A percentile compares a stretch with the other conserved stretches of the same genome.
These are phyloP conservation scores for Candida stauntonica DNA, from an alignment of 805 yeast species.

Conservation along the genomic window DNA sequence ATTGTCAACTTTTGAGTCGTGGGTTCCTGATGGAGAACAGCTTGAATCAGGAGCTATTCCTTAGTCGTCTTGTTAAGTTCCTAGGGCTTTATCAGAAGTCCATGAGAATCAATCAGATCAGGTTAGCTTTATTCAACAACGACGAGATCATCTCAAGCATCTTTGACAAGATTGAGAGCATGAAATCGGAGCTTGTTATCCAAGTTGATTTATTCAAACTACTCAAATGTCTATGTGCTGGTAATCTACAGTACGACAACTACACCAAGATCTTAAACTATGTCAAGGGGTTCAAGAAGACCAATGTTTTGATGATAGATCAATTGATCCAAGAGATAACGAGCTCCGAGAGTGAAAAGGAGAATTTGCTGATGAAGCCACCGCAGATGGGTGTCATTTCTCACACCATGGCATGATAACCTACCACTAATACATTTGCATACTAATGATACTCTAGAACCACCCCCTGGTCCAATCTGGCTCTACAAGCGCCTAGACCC, in stretches of 20 bases:
- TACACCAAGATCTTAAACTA: conserved; percentile 10
- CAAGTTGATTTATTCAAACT: conserved; percentile 23
- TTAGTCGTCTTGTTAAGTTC: conserved; percentile 38
- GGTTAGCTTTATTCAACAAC: conserved; percentile 18
- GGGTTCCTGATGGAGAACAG: conserved; percentile 39
- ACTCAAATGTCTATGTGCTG: conserved; percentile 14
- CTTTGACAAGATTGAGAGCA: conserved; percentile 10
- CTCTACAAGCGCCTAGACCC: too few species aligned
- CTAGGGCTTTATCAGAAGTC: conserved; percentile 15
- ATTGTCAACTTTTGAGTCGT: conserved; percentile 32
- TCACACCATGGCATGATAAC: conserved; percentile 3
- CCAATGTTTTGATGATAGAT: conserved; percentile 19
- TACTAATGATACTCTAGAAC: neutral
- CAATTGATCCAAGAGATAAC: conserved; percentile 23
- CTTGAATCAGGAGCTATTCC: conserved; percentile 40
- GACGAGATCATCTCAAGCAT: conserved; percentile 11
- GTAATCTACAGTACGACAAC: conserved; percentile 10
- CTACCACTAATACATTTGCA: neutral
- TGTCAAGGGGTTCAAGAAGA: conserved; percentile 6
- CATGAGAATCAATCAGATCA: conserved; percentile 18
- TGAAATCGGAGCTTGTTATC: conserved; percentile 14
- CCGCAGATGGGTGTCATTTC: conserved; percentile 15
- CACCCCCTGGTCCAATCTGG: too few species aligned
- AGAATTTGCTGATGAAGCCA: conserved; percentile 32
- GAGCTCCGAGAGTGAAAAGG: conserved; percentile 19